A percentile compares a stretch with the other conserved stretches of the same genome.
Evolutionary conservation across 2,329 filamentous ascomycete species (phyloP).

Genomic region (Cladophialophora exuberans): DNA sequence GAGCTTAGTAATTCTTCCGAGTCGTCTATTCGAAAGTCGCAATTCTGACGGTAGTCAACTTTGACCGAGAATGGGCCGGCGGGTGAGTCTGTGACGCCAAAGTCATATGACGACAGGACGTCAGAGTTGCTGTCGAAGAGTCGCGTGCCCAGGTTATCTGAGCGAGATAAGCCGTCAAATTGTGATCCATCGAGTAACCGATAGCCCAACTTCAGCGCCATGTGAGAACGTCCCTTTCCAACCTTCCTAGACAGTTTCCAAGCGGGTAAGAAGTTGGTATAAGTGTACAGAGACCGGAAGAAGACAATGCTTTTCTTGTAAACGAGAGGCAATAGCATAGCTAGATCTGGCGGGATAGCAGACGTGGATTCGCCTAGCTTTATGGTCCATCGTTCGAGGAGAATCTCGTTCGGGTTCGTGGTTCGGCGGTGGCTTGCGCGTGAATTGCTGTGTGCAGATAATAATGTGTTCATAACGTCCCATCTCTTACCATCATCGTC

Average conservation of each 20-base stretch:
- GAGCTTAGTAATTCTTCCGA: constrained; percentile 89
- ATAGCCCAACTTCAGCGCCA: constrained; percentile 73
- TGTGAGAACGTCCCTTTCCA: constrained; percentile 68
- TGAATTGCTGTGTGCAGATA: constrained; percentile 48
- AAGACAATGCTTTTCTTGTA: constrained; percentile 98
- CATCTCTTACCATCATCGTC: constrained; percentile 90
- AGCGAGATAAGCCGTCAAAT: constrained; percentile 52
- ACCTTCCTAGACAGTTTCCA: constrained; percentile 82
- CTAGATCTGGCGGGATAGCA: constrained; percentile 48
- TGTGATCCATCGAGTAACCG: constrained; percentile 69
- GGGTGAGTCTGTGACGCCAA: constrained; percentile 83
- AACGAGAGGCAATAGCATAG: constrained; percentile 73
- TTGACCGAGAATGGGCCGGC: constrained; percentile 80
- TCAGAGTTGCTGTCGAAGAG: constrained; percentile 66
- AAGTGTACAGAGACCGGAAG: constrained; percentile 85
- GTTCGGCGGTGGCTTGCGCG: constrained; percentile 37
- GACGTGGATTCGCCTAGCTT: constrained; percentile 70
- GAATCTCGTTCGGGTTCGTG: constrained; percentile 65
- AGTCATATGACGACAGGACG: constrained; percentile 74
- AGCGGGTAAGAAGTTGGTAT: constrained; percentile 78
- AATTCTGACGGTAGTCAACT: constrained; percentile 84
- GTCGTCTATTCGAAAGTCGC: constrained; percentile 88
- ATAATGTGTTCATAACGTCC: constrained; percentile 83
- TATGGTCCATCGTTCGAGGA: constrained; percentile 89
- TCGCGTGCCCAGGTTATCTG: constrained; percentile 72